Base-by-base conservation (phyloP, 164 flowering plant species). In the Macadamia tetraphylla region DNA sequence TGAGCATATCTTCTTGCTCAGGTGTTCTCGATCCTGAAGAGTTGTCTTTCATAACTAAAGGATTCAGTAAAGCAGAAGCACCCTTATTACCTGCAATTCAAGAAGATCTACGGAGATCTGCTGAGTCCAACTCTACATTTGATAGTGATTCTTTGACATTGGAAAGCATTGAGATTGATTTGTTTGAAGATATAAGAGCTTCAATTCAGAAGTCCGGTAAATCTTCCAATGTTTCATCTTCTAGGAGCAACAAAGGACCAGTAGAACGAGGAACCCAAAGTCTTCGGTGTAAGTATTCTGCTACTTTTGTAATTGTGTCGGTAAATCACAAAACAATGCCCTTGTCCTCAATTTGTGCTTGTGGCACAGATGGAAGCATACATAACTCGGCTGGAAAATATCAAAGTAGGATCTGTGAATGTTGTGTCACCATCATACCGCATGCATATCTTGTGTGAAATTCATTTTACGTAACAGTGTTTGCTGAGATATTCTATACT, bases 21-120 rank as follows among this genome's bases (percentile, higher is more conserved):
- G 99, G 99, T 64, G 86, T 95, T 65, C 81, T 95, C 40, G 98
- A 95, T 53, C 74, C 92, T 66, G 98, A 92, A 17, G 99, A 94
- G 82, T 72, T 95, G 78, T 83, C 94, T 43, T 69, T 81, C 77
- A 87, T 95, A 74, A 87, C 82, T 58, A 82, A 78, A 64, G 85
- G 88, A 73, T 69, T 60, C 64, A 80, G 82, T 64, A 87, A 74
- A 72, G 65, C 73, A 67, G 75, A 43, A 31, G 74, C 71, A 57
- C 73, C 70, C 52, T 12, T 58, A 42, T 77, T 92, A 66, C 90
- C 98, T 57, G 86, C 78, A 11, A 92, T 95, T 78, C 78, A 80
- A 73, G 99, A 95, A 79, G 99, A 90, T 57, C 12, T 83, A 5
- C 77, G 79, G 58, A 82, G 73, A 73, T 92, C 98, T 58, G 66